Percentiles rank a stretch among this genome's conserved stretches.
phyloP scores from a whole-genome alignment of 2,329 filamentous ascomycete genomes.

The Fusarium sp. region DNA sequence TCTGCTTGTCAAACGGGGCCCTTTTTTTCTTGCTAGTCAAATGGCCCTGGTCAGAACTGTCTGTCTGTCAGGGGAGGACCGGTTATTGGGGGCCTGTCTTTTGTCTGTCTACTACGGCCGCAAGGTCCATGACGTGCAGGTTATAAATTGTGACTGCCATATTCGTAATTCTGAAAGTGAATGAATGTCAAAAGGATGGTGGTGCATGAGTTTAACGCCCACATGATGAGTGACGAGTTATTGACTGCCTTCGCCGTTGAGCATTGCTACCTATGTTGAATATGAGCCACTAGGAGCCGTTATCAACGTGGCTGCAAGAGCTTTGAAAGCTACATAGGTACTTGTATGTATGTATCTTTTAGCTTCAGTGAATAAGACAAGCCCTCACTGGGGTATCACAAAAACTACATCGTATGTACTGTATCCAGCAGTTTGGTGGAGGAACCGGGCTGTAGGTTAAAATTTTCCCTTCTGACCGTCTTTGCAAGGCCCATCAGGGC shows the following conservation, averaged over 20 bases:
- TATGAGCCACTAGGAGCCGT: slow-evolving; percentile 32
- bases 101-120: slow-evolving; percentile 3
- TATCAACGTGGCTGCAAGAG: slow-evolving; percentile 37
- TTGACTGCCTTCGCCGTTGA: slow-evolving; percentile 19
- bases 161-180: slow-evolving; percentile 1
- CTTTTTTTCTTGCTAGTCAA: slow-evolving; percentile 27
- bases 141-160: slow-evolving; percentile 11
- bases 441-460: slow-evolving; percentile 7
- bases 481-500: slow-evolving; percentile 16
- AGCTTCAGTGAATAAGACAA: slow-evolving; percentile 19
- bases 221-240: slow-evolving; percentile 17
- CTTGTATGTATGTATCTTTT: slow-evolving; percentile 1
- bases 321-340: not conserved
- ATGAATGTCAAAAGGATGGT: not conserved
- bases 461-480: slow-evolving; percentile 16
- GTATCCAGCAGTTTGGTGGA: slow-evolving; percentile 27
- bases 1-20: slow-evolving; percentile 29
- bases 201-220: slow-evolving; percentile 6
- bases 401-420: slow-evolving; percentile 23
- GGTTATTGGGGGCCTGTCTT: slow-evolving; percentile 27
- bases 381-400: slow-evolving; percentile 24
- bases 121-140: slow-evolving; percentile 34
- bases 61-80: slow-evolving; percentile 28
- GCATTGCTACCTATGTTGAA: not conserved
- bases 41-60: slow-evolving; percentile 23